A percentile compares a stretch with the other conserved stretches of the same genome.
phyloP scores from a whole-genome alignment of 73 alveolate genomes.

The Paramecium sonneborni region DNA sequence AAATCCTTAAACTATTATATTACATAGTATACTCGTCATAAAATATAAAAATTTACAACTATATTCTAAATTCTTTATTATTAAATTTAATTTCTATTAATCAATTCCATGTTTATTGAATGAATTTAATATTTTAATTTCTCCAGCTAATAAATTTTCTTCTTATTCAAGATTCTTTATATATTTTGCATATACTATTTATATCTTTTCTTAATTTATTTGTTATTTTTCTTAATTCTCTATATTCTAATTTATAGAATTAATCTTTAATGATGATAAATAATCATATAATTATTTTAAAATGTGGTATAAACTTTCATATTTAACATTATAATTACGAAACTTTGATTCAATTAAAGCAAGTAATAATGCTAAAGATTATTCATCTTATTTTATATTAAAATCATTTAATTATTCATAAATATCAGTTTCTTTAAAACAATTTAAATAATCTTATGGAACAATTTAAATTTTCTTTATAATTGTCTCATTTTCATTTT shows the following conservation, averaged over 20 bases:
- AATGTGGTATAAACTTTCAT: not conserved
- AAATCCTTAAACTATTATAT: conserved; percentile 55
- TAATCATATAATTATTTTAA: not conserved
- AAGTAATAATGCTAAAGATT: not conserved
- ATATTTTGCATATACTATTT: not conserved
- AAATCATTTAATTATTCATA: not conserved
- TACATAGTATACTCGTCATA: conserved; percentile 9
- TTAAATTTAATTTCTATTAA: not conserved
- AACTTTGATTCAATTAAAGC: not conserved
- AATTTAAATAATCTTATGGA: conserved; percentile 7
- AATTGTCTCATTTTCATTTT: not conserved
- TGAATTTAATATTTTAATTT: not conserved
- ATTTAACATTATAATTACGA: not conserved
- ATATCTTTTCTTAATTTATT: not conserved
- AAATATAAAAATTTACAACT: conserved; percentile 51
- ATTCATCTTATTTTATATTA: not conserved
- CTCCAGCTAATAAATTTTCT: not conserved
- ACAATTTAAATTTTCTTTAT: not conserved
- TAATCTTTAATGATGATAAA: not conserved
- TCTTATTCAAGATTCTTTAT: not conserved
- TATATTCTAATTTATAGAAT: not conserved
- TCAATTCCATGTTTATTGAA: not conserved
- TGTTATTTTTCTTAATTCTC: not conserved
- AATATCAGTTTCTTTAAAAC: conserved; percentile 3
- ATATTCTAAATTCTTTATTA: conserved; percentile 6